A percentile compares a stretch with the other conserved stretches of the same genome.
Conservation (phyloP, 345 rosid genomes). For the Hibiscus syriacus region DNA sequence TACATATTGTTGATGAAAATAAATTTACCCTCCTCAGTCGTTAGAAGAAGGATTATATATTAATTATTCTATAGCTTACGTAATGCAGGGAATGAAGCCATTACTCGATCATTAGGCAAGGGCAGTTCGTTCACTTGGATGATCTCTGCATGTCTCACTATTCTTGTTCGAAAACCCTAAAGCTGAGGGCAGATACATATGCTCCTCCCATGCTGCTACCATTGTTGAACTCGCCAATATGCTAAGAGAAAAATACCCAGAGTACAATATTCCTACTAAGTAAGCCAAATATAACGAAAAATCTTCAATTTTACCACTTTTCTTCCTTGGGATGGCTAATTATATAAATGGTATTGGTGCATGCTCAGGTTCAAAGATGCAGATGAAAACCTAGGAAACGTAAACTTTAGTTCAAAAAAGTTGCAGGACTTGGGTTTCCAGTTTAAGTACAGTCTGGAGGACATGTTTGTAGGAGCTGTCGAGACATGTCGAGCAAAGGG, state of each 20-base stretch:
- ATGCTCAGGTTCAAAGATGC: conserved; percentile 48
- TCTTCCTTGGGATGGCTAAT: no score
- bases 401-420: conserved; percentile 54
- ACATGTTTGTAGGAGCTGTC: conserved; percentile 63
- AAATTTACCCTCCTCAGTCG: no score
- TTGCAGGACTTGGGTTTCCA: conserved; percentile 61
- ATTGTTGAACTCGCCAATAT: conserved; percentile 47
- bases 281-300: conserved; percentile 17
- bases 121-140: conserved; percentile 83
- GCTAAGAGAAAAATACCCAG: conserved; percentile 51
- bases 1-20: no score
- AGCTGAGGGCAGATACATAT: conserved; percentile 78
- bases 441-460: conserved; percentile 69
- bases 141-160: conserved; percentile 76
- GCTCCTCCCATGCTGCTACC: conserved; percentile 56
- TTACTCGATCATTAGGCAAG: conserved; percentile 67
- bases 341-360: no score
- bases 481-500: conserved; percentile 64
- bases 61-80: background rate
- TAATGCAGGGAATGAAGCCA: conserved; percentile 69
- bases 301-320: background rate
- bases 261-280: conserved; percentile 54
- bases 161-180: conserved; percentile 54
- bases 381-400: conserved; percentile 37
- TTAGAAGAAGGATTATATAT: no score